A percentile compares a stretch with the other conserved stretches of the same genome.
phyloP scores from a whole-genome alignment of 148 eudicot genomes.

The Dysphania ambrosioides region DNA sequence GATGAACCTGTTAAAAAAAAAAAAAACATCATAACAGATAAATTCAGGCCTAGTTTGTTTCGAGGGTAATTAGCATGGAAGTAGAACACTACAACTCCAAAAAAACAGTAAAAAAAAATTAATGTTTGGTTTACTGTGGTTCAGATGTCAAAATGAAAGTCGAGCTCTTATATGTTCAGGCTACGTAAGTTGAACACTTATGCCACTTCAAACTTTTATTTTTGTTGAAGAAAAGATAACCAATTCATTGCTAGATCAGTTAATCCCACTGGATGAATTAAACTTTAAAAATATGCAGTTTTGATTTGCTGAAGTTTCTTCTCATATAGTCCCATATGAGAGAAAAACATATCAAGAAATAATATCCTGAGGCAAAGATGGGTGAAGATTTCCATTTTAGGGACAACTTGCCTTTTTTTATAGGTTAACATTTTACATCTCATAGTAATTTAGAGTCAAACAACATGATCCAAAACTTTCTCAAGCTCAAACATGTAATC shows the following conservation, averaged over 20 bases:
- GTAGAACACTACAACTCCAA: background rate
- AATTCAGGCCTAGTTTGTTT: background rate
- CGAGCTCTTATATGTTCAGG: background rate
- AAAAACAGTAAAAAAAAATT: background rate
- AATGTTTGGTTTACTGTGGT: background rate
- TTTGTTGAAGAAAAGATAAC: too few relatives aligned
- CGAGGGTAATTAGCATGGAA: background rate
- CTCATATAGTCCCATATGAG: background rate
- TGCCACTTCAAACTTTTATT: too few relatives aligned
- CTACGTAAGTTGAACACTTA: background rate
- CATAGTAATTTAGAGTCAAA: background rate
- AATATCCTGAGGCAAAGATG: background rate
- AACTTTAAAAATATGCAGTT: background rate
- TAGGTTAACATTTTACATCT: background rate
- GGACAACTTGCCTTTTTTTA: background rate
- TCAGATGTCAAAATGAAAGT: background rate
- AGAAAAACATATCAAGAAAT: background rate
- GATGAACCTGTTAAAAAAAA: conserved; percentile 60
- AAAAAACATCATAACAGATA: background rate
- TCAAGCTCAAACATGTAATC: background rate
- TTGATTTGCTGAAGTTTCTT: background rate
- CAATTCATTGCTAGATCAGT: too few relatives aligned
- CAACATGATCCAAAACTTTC: background rate
- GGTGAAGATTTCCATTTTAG: background rate
- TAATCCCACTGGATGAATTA: background rate